These are phyloP conservation scores for Dactylonectria macrodidyma DNA, from an alignment of 2,329 filamentous ascomycete species.

Conservation along the genomic window DNA sequence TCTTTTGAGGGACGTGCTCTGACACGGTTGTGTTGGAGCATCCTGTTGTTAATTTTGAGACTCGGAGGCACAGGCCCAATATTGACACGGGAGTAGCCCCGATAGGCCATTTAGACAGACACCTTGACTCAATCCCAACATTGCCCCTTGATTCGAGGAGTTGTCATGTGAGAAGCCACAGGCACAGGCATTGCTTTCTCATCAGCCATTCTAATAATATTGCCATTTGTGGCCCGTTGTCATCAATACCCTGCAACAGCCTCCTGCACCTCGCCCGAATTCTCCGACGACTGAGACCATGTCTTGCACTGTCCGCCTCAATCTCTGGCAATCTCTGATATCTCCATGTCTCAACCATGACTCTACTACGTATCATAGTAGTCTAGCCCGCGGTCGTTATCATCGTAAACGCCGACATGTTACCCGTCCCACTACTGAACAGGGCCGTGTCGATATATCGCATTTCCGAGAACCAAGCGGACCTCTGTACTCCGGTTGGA, in stretches of 20 bases:
- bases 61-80: slow-evolving; percentile 33
- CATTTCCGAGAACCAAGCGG: slow-evolving; percentile 4
- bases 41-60: slow-evolving; percentile 32
- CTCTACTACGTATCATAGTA: background rate
- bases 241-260: slow-evolving; percentile 32
- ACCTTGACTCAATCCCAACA: slow-evolving; percentile 19
- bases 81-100: slow-evolving; percentile 40
- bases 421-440: background rate
- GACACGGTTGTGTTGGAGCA: slow-evolving; percentile 22
- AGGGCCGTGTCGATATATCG: background rate
- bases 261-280: slow-evolving; percentile 30
- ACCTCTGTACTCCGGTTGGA: slow-evolving; percentile 7
- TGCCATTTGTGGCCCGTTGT: slow-evolving; percentile 26
- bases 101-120: slow-evolving; percentile 37
- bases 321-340: background rate
- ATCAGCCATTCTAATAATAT: slow-evolving; percentile 29
- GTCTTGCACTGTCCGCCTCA: slow-evolving; percentile 30
- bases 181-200: slow-evolving; percentile 23
- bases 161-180: slow-evolving; percentile 34
- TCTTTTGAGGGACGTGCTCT: slow-evolving; percentile 31
- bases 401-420: slow-evolving; percentile 12
- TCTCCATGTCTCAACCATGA: slow-evolving; percentile 14
- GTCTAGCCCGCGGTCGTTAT: background rate
- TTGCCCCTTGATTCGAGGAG: slow-evolving; percentile 32
- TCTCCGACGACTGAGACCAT: slow-evolving; percentile 37